These are phyloP conservation scores for Microbotryomycetes sp. DNA, from an alignment of 1,284 basidiomycete genomes.

Conservation along the genomic window DNA sequence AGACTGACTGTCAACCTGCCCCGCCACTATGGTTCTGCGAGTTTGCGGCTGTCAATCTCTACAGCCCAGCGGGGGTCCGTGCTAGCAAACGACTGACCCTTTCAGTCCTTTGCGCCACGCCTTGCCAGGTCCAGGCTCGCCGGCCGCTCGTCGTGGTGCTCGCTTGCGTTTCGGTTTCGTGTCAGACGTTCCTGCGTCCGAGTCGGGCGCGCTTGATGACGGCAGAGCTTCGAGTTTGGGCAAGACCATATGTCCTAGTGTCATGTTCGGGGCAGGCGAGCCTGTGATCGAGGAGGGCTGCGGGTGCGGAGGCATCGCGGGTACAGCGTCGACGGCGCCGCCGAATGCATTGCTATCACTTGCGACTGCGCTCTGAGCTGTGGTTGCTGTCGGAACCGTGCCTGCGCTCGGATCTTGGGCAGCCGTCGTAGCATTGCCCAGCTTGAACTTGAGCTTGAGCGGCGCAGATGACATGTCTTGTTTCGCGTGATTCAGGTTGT, in stretches of 20 bases:
- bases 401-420: neutral
- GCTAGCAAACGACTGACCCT: slow-evolving; percentile 19
- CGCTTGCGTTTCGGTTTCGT: slow-evolving; percentile 14
- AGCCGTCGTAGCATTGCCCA: neutral
- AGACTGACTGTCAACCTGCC: neutral
- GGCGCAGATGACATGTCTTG: neutral
- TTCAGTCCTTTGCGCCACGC: slow-evolving; percentile 25
- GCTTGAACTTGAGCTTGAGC: neutral
- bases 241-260: neutral
- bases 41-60: too few relatives aligned
- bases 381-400: neutral
- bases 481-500: too few relatives aligned
- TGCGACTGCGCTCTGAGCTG: too few relatives aligned
- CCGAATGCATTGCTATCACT: too few relatives aligned
- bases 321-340: too few relatives aligned
- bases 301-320: too few relatives aligned
- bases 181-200: neutral
- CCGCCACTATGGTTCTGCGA: neutral
- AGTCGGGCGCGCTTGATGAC: neutral
- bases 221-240: neutral
- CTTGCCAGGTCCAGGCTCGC: slow-evolving; percentile 19
- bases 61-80: too few relatives aligned
- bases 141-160: neutral
- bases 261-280: neutral
- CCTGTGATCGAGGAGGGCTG: too few relatives aligned